A percentile compares a stretch with the other conserved stretches of the same genome.
phyloP scores from a whole-genome alignment of 805 yeast species.

The Candida golubevii region DNA sequence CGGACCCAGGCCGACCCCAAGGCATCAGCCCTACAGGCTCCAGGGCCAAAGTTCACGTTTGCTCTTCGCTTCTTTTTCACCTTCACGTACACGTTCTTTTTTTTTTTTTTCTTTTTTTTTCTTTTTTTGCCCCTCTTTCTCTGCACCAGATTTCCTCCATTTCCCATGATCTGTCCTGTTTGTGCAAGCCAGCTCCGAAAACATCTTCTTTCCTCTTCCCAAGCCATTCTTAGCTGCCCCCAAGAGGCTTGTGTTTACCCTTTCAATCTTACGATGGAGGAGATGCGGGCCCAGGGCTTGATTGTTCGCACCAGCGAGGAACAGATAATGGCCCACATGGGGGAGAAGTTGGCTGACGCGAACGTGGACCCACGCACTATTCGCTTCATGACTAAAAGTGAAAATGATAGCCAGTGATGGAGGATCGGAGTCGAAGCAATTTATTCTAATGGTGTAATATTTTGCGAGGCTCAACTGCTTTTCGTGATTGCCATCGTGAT shows the following conservation, averaged over 20 bases:
- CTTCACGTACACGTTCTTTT: too few species aligned
- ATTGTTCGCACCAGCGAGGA: conserved; percentile 18
- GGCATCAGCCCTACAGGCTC: too few species aligned
- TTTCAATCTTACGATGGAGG: conserved; percentile 27
- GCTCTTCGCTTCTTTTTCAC: too few species aligned
- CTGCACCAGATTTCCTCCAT: not conserved
- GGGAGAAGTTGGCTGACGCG: conserved; percentile 22
- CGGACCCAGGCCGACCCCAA: too few species aligned
- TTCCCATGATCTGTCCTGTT: conserved; percentile 26
- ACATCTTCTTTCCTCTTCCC: conserved; percentile 24
- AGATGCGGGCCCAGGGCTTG: conserved; percentile 23
- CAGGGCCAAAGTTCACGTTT: too few species aligned
- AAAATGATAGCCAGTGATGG: not conserved
- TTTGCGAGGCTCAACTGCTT: too few species aligned
- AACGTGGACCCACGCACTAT: conserved; percentile 25
- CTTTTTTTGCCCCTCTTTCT: too few species aligned
- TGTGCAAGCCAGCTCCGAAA: conserved; percentile 23
- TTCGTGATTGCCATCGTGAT: too few species aligned
- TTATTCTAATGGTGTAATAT: too few species aligned
- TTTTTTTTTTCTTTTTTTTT: too few species aligned
- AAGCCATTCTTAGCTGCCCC: conserved; percentile 29
- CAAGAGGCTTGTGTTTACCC: conserved; percentile 28
- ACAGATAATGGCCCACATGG: conserved; percentile 26
- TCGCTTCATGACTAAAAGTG: conserved; percentile 18
- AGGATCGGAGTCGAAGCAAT: not conserved